Base-by-base conservation (phyloP, 2,329 filamentous ascomycete genomes). In the Botrytis medusae region DNA sequence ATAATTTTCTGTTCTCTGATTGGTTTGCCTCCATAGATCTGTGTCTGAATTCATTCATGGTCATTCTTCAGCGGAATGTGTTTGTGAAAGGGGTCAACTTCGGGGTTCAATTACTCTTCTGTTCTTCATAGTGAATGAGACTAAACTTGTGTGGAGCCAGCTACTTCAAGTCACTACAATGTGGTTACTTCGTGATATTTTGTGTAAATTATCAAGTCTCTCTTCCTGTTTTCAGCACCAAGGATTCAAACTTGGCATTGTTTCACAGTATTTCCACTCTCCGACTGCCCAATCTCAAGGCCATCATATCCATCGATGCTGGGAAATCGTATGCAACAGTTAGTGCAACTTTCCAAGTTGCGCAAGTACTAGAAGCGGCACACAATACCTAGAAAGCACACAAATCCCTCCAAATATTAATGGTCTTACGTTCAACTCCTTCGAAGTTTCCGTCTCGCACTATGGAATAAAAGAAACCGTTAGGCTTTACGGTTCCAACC, bases 401-500 rank as follows among this genome's bases (percentile, higher is more conserved):
- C 7, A 54, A 16, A 54, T 6, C 12, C 12, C 12, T 54, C 9
- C 16, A 22, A 12, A 54, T n/a, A 29, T 37, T 2, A 16, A 54
- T 4, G 4, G 22, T 29, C 1, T n/a, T 20, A 14, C 20, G 6
- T 10, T 18, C 44, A 51, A 12, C 5, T 4, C 16, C 7, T 51
- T 67, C 22, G 8, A n/a, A 29, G 3, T 16, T 6, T 25, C n/a
- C 18, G 34, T 2, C 29, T 51, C 7, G 9, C 32, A 40, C 9
- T 7, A 29, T 6, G 8, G 5, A 29, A 54, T 8, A 5, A 14
- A 40, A 68, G 18, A 40, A 0, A 14, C 8, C 8, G 40, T 9
- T 6, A 25, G 14, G 5, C 5, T 54, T 42, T n/a, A 1, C 34
- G 16, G 34, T 16, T 1, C 16, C 2, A 6, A 29, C 2, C 1